These are phyloP conservation scores for Apiospora marii DNA, from an alignment of 2,329 filamentous ascomycete genomes.

Conservation along the genomic window DNA sequence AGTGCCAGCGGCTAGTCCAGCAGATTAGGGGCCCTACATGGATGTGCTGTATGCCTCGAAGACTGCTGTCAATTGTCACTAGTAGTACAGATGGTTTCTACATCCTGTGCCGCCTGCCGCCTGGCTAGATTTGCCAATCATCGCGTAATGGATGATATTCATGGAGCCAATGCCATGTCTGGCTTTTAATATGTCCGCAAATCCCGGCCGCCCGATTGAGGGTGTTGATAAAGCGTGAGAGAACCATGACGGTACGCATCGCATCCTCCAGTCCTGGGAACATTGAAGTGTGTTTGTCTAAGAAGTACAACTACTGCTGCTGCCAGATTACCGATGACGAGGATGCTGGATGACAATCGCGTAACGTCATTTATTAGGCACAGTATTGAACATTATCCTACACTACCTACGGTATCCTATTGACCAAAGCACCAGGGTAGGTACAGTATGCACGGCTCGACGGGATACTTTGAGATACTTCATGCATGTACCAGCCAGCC, in stretches of 20 bases:
- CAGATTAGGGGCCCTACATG: background rate
- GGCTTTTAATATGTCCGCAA: constrained; percentile 2
- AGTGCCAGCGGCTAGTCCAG: background rate
- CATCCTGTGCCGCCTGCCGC: constrained; percentile 5
- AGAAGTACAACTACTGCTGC: background rate
- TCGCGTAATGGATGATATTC: background rate
- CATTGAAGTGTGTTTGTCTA: background rate
- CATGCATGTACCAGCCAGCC: background rate
- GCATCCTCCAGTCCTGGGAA: background rate
- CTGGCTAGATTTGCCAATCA: background rate
- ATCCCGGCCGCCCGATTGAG: background rate
- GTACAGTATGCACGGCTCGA: no score
- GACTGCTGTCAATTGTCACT: no score
- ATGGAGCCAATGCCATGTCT: background rate
- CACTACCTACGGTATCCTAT: background rate
- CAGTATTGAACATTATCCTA: constrained; percentile 7
- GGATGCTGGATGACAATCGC: background rate
- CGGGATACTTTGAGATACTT: background rate
- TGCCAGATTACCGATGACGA: constrained; percentile 13
- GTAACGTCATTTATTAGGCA: constrained; percentile 4
- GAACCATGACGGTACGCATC: background rate
- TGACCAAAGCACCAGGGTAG: no score
- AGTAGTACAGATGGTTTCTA: background rate
- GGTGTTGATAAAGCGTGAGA: background rate
- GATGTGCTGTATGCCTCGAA: no score